phyloP scores from a whole-genome alignment of 1,284 basidiomycete genomes.

The Paramarasmius palmivorus region DNA sequence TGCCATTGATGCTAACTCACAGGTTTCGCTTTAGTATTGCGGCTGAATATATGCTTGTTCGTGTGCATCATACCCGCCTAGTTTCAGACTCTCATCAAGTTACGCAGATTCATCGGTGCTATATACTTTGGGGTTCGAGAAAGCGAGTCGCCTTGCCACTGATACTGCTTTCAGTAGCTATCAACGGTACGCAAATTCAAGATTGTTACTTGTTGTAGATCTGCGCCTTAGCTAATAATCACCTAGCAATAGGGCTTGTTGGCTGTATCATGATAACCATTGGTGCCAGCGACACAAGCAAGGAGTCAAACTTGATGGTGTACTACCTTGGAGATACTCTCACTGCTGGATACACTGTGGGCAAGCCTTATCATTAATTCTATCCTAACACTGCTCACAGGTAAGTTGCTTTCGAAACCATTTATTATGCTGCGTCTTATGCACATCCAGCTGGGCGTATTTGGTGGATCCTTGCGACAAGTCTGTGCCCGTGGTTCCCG shows the following conservation, averaged over 20 bases:
- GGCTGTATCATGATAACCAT: neutral
- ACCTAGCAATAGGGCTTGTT: neutral
- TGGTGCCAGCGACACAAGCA: neutral
- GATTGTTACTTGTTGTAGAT: neutral
- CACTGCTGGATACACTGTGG: neutral
- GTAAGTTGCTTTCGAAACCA: neutral
- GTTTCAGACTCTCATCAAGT: neutral
- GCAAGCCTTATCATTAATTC: neutral
- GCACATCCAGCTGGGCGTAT: too few relatives aligned
- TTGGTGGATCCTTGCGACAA: too few relatives aligned
- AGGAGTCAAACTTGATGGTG: neutral
- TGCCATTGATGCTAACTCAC: too few relatives aligned
- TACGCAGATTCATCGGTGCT: slow-evolving; percentile 1
- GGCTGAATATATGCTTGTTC: too few relatives aligned
- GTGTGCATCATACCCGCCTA: neutral
- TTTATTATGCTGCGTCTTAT: too few relatives aligned
- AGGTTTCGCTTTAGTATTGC: too few relatives aligned
- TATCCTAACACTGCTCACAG: neutral
- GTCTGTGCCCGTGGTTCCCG: too few relatives aligned
- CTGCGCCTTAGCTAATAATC: too few relatives aligned
- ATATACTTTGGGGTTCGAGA: neutral
- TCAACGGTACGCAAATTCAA: neutral
- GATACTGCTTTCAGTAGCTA: neutral
- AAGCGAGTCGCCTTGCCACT: neutral
- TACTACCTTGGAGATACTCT: neutral